Percentiles rank a stretch among this genome's conserved stretches.
phyloP scores from a whole-genome alignment of 1,284 basidiomycete species.

The Xerocomus minutiporus region DNA sequence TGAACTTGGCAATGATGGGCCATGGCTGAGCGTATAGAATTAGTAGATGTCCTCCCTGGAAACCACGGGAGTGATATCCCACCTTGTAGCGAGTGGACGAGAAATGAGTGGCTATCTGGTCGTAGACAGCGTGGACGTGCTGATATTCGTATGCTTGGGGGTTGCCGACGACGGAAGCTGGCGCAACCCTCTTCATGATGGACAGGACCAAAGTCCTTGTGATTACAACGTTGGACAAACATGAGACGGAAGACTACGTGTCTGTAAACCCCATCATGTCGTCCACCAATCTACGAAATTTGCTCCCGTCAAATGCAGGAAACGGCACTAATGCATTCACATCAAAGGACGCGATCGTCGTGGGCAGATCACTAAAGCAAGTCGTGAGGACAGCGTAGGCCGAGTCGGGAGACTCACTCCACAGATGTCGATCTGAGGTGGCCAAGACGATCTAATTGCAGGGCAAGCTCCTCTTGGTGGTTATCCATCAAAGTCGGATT shows the following conservation, averaged over 20 bases:
- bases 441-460: conserved; percentile 57
- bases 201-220: background rate
- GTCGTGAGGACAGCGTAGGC: conserved; percentile 11
- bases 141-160: conserved; percentile 61
- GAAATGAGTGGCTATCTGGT: conserved; percentile 89
- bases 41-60: background rate
- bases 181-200: conserved; percentile 25
- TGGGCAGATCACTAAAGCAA: conserved; percentile 47
- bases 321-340: conserved; percentile 49
- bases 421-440: conserved; percentile 63
- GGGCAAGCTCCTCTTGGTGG: conserved; percentile 89
- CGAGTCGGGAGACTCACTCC: conserved; percentile 43
- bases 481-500: conserved; percentile 89
- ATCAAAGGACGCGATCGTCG: conserved; percentile 49
- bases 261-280: conserved; percentile 64
- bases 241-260: conserved; percentile 8
- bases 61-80: conserved; percentile 11
- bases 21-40: conserved; percentile 62
- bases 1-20: conserved; percentile 86
- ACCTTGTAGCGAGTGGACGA: conserved; percentile 94
- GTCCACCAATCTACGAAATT: conserved; percentile 63
- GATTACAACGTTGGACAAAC: background rate
- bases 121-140: conserved; percentile 85
- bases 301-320: conserved; percentile 59
- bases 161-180: conserved; percentile 41